Evolutionary conservation across 352 stramenopile genomes (phyloP).

Genomic region (Globisporangium nunn): DNA sequence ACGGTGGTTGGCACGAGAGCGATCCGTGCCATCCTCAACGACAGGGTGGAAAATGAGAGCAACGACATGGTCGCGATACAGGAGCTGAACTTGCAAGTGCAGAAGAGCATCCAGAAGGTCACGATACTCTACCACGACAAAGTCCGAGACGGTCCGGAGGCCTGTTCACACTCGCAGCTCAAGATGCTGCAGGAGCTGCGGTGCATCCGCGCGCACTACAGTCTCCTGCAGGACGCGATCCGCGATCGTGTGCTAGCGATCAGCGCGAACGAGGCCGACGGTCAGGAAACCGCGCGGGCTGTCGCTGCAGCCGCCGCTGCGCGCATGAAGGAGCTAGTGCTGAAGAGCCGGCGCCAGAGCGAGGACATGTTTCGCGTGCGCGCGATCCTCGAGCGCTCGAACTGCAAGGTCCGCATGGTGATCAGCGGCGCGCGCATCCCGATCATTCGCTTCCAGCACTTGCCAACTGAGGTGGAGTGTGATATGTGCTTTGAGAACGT

Average conservation of each 20-base stretch:
- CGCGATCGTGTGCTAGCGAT: conserved; percentile 14
- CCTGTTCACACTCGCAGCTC: conserved; percentile 4
- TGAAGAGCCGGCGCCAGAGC: conserved; percentile 25
- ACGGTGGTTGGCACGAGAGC: conserved; percentile 24
- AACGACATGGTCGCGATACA: conserved; percentile 22
- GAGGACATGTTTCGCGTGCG: conserved; percentile 50
- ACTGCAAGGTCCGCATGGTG: conserved; percentile 57
- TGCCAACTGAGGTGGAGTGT: conserved; percentile 48
- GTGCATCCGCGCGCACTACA: conserved; percentile 38
- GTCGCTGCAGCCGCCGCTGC: conserved; percentile 10
- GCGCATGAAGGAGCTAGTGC: conserved; percentile 29
- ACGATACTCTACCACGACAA: conserved; percentile 27
- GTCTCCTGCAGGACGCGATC: conserved; percentile 27
- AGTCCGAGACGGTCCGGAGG: conserved; percentile 11
- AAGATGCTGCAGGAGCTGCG: conserved; percentile 32
- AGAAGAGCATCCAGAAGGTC: conserved; percentile 47
- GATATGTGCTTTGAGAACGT: conserved; percentile 85
- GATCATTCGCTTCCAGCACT: conserved; percentile 74
- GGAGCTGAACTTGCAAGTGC: conserved; percentile 33
- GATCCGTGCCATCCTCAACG: conserved; percentile 35
- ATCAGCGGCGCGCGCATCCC: conserved; percentile 66
- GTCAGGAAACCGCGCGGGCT: conserved; percentile 1
- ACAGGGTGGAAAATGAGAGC: conserved; percentile 8
- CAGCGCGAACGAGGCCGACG: conserved; percentile 6
- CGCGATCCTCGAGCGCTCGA: conserved; percentile 32